These are phyloP conservation scores for Alternaria angustiovoidea DNA, from an alignment of 2,329 filamentous ascomycete genomes.

Conservation along the genomic window DNA sequence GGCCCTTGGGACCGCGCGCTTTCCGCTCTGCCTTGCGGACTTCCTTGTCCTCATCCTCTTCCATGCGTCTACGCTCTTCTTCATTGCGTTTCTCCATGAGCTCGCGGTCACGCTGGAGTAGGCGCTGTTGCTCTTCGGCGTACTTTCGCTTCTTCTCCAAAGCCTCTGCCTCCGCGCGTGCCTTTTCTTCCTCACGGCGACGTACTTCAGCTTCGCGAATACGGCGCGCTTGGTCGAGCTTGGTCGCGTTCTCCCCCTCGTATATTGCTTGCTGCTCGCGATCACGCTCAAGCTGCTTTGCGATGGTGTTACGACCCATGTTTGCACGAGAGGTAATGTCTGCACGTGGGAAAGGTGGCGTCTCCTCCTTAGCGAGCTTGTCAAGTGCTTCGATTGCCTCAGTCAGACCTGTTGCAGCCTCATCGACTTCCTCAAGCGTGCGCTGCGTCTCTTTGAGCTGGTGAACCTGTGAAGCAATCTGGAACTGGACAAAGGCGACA, in stretches of 20 bases:
- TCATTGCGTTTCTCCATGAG: conserved; percentile 75
- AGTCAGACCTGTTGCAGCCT: conserved; percentile 81
- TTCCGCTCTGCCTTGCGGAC: conserved; percentile 72
- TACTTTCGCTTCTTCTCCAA: conserved; percentile 81
- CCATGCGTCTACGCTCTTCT: conserved; percentile 72
- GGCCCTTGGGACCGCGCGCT: conserved; percentile 55
- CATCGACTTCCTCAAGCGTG: conserved; percentile 80
- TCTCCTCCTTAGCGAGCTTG: conserved; percentile 66
- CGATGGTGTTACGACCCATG: conserved; percentile 96
- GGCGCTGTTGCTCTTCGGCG: conserved; percentile 82
- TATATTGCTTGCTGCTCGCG: conserved; percentile 87
- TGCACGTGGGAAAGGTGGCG: conserved; percentile 85
- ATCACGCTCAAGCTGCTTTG: conserved; percentile 86
- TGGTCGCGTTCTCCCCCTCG: conserved; percentile 90
- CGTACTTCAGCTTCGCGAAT: conserved; percentile 81
- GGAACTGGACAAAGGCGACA: conserved; percentile 95
- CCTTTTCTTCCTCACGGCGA: conserved; percentile 78
- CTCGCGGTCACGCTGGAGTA: conserved; percentile 76
- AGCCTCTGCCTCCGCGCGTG: conserved; percentile 72
- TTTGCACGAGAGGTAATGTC: conserved; percentile 95
- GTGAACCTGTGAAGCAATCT: conserved; percentile 84
- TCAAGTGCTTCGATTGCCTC: conserved; percentile 78
- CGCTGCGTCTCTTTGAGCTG: conserved; percentile 77
- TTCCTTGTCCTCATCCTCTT: conserved; percentile 74
- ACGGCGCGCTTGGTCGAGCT: conserved; percentile 80